Percentiles rank a stretch among this genome's conserved stretches.
Conservation (phyloP, 257 asterid genomes). For the Knoxia roxburghii region DNA sequence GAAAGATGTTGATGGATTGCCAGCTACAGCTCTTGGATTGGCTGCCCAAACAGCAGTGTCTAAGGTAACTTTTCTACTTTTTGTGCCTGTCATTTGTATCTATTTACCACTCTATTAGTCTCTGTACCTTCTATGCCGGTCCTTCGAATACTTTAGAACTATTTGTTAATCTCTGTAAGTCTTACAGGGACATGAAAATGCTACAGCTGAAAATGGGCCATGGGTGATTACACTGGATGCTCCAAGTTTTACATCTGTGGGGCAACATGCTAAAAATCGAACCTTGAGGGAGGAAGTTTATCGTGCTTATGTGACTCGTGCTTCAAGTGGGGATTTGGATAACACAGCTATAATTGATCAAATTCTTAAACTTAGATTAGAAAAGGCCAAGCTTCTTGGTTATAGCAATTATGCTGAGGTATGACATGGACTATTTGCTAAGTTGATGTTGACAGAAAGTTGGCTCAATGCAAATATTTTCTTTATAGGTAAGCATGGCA, state of each 20-base stretch:
- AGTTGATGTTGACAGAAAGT: too few relatives aligned
- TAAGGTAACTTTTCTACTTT: conserved; percentile 42
- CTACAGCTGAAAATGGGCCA: conserved; percentile 91
- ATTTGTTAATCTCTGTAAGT: conserved; percentile 16
- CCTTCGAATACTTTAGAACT: too few relatives aligned
- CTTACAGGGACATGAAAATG: conserved; percentile 85
- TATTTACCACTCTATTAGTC: conserved; percentile 10
- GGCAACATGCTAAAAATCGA: conserved; percentile 90
- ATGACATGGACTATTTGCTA: conserved; percentile 4
- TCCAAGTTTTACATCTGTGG: conserved; percentile 78
- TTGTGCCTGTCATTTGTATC: neutral
- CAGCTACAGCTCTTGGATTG: conserved; percentile 81
- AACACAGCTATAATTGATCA: conserved; percentile 75
- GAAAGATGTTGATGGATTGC: conserved; percentile 90
- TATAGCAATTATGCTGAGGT: conserved; percentile 94
- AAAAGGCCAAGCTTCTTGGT: conserved; percentile 95
- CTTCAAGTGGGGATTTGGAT: conserved; percentile 89
- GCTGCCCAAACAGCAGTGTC: conserved; percentile 97
- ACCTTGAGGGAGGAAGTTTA: conserved; percentile 93
- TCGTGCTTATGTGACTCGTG: conserved; percentile 81
- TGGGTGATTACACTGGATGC: conserved; percentile 94
- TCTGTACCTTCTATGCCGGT: too few relatives aligned
- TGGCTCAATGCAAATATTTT: neutral
- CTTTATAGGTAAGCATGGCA: conserved; percentile 89
- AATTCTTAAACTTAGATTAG: conserved; percentile 81